A percentile compares a stretch with the other conserved stretches of the same genome.
These are phyloP conservation scores for Colletotrichum falcatum DNA, from an alignment of 2,329 filamentous ascomycete species.

Conservation along the genomic window DNA sequence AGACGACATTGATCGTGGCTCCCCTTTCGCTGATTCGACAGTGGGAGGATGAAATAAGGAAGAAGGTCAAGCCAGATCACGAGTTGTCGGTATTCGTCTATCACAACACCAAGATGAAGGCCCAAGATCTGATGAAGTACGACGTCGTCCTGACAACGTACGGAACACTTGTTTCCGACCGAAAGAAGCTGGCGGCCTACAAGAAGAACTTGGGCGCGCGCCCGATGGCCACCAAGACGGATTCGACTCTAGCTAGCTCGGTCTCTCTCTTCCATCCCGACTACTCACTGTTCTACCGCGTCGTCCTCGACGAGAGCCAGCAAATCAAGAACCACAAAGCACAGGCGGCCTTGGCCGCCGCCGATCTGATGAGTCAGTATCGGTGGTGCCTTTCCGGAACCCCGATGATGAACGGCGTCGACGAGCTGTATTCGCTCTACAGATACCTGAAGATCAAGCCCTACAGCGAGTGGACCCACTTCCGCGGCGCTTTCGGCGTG, in stretches of 20 bases:
- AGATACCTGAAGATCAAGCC: constrained; percentile 82
- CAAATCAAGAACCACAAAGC: constrained; percentile 81
- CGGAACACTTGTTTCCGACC: constrained; percentile 76
- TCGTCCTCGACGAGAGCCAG: constrained; percentile 85
- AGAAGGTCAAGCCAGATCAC: constrained; percentile 72
- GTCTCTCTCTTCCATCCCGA: constrained; percentile 71
- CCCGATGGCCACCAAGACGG: constrained; percentile 52
- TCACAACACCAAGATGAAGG: constrained; percentile 71
- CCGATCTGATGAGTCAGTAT: constrained; percentile 66
- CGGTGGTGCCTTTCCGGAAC: constrained; percentile 84
- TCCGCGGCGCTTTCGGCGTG: constrained; percentile 63
- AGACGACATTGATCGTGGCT: constrained; percentile 86
- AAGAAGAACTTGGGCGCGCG: constrained; percentile 58
- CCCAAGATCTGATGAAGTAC: constrained; percentile 70
- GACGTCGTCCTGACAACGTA: constrained; percentile 87
- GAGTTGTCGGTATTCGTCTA: constrained; percentile 75
- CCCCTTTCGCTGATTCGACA: constrained; percentile 85
- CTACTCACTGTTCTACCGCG: constrained; percentile 71
- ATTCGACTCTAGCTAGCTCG: constrained; percentile 50
- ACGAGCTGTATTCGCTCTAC: constrained; percentile 82
- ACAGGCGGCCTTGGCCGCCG: constrained; percentile 63
- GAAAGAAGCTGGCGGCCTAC: constrained; percentile 63
- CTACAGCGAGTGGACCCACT: constrained; percentile 74
- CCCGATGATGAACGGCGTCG: constrained; percentile 88
- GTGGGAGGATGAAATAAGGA: constrained; percentile 84